Conservation (phyloP, 169 alveolate genomes). For the Plasmodium gallinaceum region DNA sequence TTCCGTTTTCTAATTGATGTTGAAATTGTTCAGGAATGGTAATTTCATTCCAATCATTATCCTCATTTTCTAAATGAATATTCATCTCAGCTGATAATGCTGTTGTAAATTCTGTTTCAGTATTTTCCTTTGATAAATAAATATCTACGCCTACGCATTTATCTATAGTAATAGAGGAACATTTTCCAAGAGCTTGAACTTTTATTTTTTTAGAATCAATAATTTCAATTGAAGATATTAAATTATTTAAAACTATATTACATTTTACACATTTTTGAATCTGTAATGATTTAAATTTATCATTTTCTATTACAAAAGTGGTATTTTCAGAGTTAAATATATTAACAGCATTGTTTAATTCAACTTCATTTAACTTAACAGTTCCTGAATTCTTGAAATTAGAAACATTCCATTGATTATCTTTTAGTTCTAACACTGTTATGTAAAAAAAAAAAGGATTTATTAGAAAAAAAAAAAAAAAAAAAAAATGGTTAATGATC, state of each 20-base stretch:
- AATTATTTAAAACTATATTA: conserved; percentile 50
- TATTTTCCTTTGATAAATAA: conserved; percentile 78
- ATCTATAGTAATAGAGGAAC: conserved; percentile 82
- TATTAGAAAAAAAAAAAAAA: not conserved
- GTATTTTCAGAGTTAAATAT: conserved; percentile 57
- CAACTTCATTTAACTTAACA: conserved; percentile 34
- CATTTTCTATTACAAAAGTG: conserved; percentile 38
- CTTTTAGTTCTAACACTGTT: conserved; percentile 18
- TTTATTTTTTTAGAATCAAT: conserved; percentile 79
- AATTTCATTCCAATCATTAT: conserved; percentile 82
- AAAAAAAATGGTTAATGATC: too few relatives aligned
- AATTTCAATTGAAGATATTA: conserved; percentile 81
- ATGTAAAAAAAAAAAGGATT: not conserved
- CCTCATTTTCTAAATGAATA: conserved; percentile 74
- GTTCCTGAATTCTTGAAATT: conserved; percentile 33
- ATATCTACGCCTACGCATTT: conserved; percentile 79
- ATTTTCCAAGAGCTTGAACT: conserved; percentile 78
- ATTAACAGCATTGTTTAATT: conserved; percentile 51
- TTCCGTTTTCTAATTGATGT: conserved; percentile 75
- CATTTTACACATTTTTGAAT: conserved; percentile 69
- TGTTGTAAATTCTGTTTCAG: conserved; percentile 80
- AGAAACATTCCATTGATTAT: conserved; percentile 68
- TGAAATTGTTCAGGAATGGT: conserved; percentile 85
- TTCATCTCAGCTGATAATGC: conserved; percentile 84
- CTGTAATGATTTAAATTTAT: conserved; percentile 58